Conservation (phyloP, 805 yeast genomes). For the Kodamaea lidongshanica region DNA sequence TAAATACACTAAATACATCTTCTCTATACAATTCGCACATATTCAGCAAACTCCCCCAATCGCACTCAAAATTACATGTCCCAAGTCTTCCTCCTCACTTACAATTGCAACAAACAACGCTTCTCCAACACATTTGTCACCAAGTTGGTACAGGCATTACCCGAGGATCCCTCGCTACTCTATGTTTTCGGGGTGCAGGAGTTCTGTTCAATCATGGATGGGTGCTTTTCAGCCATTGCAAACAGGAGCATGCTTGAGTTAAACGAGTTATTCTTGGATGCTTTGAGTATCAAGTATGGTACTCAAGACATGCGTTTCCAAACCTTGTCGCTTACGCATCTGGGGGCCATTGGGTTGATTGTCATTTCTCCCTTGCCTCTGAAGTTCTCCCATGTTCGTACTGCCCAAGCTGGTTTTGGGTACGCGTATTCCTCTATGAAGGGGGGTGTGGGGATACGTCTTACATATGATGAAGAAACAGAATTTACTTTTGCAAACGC, state of each 20-base stretch:
- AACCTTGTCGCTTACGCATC: slow-evolving; percentile 37
- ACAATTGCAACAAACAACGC: slow-evolving; percentile 49
- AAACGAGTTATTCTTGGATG: slow-evolving; percentile 27
- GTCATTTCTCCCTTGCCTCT: slow-evolving; percentile 40
- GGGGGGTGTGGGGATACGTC: slow-evolving; percentile 63
- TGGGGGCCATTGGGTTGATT: slow-evolving; percentile 56
- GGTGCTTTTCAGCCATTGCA: slow-evolving; percentile 38
- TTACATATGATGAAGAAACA: slow-evolving; percentile 26
- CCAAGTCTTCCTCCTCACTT: slow-evolving; percentile 38
- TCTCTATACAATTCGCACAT: too few relatives aligned
- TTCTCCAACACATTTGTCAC: slow-evolving; percentile 31
- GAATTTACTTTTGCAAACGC: slow-evolving; percentile 59
- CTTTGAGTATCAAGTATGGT: slow-evolving; percentile 31
- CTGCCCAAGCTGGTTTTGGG: slow-evolving; percentile 48
- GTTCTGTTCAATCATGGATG: slow-evolving; percentile 50
- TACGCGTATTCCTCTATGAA: slow-evolving; percentile 56
- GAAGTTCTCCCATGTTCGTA: slow-evolving; percentile 21
- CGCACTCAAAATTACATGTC: too few relatives aligned
- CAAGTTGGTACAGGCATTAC: slow-evolving; percentile 21
- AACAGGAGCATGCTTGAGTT: slow-evolving; percentile 31
- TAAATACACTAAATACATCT: too few relatives aligned
- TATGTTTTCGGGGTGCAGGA: slow-evolving; percentile 67
- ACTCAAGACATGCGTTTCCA: slow-evolving; percentile 28
- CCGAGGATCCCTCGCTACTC: slow-evolving; percentile 36
- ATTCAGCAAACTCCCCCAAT: too few relatives aligned